A percentile compares a stretch with the other conserved stretches of the same genome.
Conservation (phyloP, 2,329 filamentous ascomycete species). For the Nemania bipapillata region DNA sequence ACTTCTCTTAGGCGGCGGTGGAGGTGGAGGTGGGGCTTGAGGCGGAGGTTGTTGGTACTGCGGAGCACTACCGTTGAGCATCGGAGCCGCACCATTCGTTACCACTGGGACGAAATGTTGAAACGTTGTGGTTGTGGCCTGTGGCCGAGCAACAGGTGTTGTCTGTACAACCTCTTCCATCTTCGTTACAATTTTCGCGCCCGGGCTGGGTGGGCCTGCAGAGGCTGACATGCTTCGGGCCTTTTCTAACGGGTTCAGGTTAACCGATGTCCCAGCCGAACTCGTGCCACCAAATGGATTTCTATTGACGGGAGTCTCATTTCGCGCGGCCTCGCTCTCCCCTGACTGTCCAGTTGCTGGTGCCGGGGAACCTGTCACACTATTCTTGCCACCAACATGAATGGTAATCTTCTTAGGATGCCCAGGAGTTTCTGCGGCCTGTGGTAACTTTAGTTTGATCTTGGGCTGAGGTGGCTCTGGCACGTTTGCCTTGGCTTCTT, state of each 20-base stretch:
- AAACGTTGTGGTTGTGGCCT: conserved; percentile 46
- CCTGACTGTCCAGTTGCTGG: conserved; percentile 52
- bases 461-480: conserved; percentile 78
- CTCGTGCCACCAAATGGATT: conserved; percentile 47
- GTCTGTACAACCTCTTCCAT: conserved; percentile 52
- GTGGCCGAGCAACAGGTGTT: conserved; percentile 50
- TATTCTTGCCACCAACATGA: conserved; percentile 71
- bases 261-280: conserved; percentile 44
- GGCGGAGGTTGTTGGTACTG: conserved; percentile 36
- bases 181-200: conserved; percentile 51
- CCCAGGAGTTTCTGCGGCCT: conserved; percentile 57
- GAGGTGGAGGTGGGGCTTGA: conserved; percentile 32
- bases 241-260: conserved; percentile 53
- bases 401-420: conserved; percentile 75
- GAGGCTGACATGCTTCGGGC: conserved; percentile 57
- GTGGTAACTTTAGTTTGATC: conserved; percentile 80
- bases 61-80: conserved; percentile 38
- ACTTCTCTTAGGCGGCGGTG: conserved; percentile 47
- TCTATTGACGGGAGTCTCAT: conserved; percentile 44
- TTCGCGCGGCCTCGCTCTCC: conserved; percentile 52
- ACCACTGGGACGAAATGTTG: conserved; percentile 47
- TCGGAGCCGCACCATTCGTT: conserved; percentile 36
- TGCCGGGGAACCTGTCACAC: conserved; percentile 65
- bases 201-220: conserved; percentile 60
- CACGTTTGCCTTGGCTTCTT: conserved; percentile 76